These are phyloP conservation scores for Amanita fuliginea DNA, from an alignment of 768 basidiomycete genomes.

Conservation along the genomic window DNA sequence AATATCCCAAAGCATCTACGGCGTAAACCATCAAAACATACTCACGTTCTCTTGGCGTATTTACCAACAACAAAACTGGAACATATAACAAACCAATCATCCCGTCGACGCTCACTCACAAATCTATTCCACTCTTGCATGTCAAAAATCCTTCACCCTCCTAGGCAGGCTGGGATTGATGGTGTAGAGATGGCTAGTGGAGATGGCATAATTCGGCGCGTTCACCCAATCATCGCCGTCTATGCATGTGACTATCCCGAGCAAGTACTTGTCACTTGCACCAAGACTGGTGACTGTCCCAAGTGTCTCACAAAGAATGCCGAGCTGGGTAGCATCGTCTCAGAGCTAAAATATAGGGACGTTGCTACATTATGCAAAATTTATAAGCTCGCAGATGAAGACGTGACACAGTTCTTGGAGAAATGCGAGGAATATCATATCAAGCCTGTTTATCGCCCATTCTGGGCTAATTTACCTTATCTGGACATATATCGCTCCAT, in stretches of 20 bases:
- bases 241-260: not conserved
- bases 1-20: constrained; percentile 26
- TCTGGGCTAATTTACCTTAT: too few relatives aligned
- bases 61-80: constrained; percentile 22
- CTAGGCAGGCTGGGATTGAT: not conserved
- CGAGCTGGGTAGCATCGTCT: not conserved
- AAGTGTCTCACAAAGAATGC: not conserved
- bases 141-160: not conserved
- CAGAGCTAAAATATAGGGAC: too few relatives aligned
- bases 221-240: not conserved
- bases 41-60: constrained; percentile 21
- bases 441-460: too few relatives aligned
- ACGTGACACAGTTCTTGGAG: too few relatives aligned
- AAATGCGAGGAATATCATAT: too few relatives aligned
- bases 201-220: not conserved
- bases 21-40: constrained; percentile 18
- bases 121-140: constrained; percentile 15
- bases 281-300: not conserved
- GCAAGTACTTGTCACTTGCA: not conserved
- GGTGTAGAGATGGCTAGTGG: not conserved
- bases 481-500: too few relatives aligned
- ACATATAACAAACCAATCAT: constrained; percentile 13
- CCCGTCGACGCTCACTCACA: constrained; percentile 9
- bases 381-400: too few relatives aligned
- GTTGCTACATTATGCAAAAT: too few relatives aligned